Evolutionary conservation across 2,329 filamentous ascomycete species (phyloP).

Genomic region (Fusarium goolgardi): DNA sequence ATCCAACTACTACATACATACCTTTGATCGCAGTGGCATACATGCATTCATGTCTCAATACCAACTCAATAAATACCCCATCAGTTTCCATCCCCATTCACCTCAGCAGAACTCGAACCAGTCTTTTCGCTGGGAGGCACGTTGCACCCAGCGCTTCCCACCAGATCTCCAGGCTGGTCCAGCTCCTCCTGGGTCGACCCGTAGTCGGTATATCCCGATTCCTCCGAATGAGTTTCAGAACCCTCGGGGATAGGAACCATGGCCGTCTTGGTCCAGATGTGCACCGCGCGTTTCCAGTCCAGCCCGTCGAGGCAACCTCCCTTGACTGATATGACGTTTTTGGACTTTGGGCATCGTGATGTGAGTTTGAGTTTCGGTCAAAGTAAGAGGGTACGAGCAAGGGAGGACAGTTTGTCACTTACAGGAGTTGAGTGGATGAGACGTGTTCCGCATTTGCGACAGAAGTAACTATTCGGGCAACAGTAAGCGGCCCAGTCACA

Average conservation of each 20-base stretch:
- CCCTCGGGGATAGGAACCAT: conserved; percentile 77
- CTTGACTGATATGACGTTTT: conserved; percentile 73
- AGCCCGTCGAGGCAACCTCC: conserved; percentile 74
- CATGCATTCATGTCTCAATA: conserved; percentile 17
- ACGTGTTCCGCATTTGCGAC: conserved; percentile 72
- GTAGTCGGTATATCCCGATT: conserved; percentile 60
- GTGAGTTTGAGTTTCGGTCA: conserved; percentile 18
- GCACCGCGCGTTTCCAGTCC: conserved; percentile 69
- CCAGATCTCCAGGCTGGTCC: conserved; percentile 59
- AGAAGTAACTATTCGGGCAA: conserved; percentile 67
- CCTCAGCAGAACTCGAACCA: conserved; percentile 10
- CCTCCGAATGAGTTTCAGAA: conserved; percentile 66
- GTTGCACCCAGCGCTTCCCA: conserved; percentile 51
- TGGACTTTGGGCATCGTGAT: conserved; percentile 53
- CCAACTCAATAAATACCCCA: not conserved
- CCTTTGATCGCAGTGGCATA: conserved; percentile 7
- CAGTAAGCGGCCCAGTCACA: conserved; percentile 15
- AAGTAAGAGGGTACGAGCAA: not conserved
- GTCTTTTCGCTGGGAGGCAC: not conserved
- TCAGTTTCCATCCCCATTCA: conserved; percentile 16
- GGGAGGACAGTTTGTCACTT: conserved; percentile 40
- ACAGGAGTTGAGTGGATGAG: conserved; percentile 71
- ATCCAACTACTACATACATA: not conserved
- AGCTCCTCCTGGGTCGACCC: conserved; percentile 58
- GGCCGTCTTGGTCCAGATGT: conserved; percentile 75